Base-by-base conservation (phyloP, 2,329 filamentous ascomycete species). In the Alternaria alternata region DNA sequence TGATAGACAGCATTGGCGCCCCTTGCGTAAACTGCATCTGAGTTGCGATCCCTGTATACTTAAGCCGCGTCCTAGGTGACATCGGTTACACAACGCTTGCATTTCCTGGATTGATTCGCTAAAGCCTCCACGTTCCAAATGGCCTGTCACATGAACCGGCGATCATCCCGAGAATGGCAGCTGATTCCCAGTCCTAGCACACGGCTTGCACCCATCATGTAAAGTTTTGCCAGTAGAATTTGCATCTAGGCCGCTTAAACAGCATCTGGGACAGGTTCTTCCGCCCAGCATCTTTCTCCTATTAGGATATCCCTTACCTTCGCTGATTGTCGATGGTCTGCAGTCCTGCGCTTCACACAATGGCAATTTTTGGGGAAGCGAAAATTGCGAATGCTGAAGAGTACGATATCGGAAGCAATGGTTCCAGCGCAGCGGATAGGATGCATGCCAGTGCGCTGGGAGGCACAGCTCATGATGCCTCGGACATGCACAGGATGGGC, bases 401-500 rank as follows among this genome's bases (percentile, higher is more conserved):
- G 46, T 65, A 59, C 42, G 62, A 65, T 5, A 30, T 61, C 44
- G 54, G 54, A 36, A 57, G 54, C 24, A 51, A 41, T 49, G 26
- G 34, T 12, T 32, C 39, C 38, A 32, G 38, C 20, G 43, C 48
- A 42, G 46, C 47, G 9, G 62, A 54, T 14, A 57, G 48, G 11
- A 48, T 61, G 32, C 55, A 61, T 42, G 46, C 51, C 14, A 43
- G 53, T 49, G 55, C 61, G 22, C 32, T 67, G 12, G 63, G 61
- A 24, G 62, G 64, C 9, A 65, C 62, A 30, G 38, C 51, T 11
- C 47, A 62, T 32, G 70, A 73, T 61, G 53, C 58, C 36, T 42
- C 52, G 16, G 66, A 70, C 20, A 72, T 72, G 69, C 14, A 68
- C 32, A 59, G 69, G 7, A 70, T 72, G 66, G 69, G 69, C 32